Evolutionary conservation across 2,329 filamentous ascomycete genomes (phyloP), one percentile per base, ranked within the genome.

Genomic region (Elsinoe perseae): DNA sequence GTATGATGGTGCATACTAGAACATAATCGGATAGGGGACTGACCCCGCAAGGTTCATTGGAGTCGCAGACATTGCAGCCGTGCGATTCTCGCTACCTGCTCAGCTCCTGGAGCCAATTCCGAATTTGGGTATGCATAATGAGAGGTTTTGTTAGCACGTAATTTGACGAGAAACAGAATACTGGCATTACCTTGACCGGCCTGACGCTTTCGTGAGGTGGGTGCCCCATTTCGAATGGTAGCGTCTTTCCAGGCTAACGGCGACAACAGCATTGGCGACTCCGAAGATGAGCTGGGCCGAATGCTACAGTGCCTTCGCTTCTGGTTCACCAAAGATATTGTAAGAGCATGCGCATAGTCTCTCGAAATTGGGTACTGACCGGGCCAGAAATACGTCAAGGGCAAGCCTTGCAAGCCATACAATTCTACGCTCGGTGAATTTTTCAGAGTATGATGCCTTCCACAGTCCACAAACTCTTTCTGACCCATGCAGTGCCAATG

Each of bases 401-500:
- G 92, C 59, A 95, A 91, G 76, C 93, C 93, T 42, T 97, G 92
- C 83, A 98, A 98, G 73, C 93, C 93, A 9, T 98, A 98, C 76
- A 98, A 98, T 73, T 96, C 91, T 48, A 91, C 90, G 32, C 75
- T 98, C 52, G 93, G 93, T 61, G 93, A 98, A 75, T 98, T 98
- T 75, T 98, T 98, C 75, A 82, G 90, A 74, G 88, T 91, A 76
- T 66, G 83, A 58, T 28, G 5, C 20, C 25, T 52, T 34, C 48
- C 27, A 56, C 10, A 36, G 20, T 20, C 4, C 21, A 27, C 42
- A 18, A 40, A 8, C 48, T 53, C 7, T 46, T 10, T 53, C 54
- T 62, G 52, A 62, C 28, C 14, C 38, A 20, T 55, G 20, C 53
- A 95, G 82, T 97, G 93, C 72, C 95, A 92, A 68, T 98, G 92